phyloP scores from a whole-genome alignment of 2,329 filamentous ascomycete species.

The Didymella pomorum region DNA sequence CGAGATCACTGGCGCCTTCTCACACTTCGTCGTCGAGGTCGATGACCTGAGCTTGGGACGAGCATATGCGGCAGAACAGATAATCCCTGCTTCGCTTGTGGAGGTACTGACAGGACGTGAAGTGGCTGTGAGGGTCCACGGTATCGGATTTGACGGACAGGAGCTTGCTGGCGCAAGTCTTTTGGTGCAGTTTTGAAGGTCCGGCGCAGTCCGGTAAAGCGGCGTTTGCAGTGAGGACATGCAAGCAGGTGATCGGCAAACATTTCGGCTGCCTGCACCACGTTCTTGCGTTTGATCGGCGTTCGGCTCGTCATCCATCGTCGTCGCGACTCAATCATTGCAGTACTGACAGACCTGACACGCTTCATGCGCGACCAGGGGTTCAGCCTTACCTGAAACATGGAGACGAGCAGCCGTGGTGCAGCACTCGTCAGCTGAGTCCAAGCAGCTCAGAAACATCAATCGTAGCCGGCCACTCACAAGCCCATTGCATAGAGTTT shows the following conservation, averaged over 20 bases:
- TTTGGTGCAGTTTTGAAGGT: background rate
- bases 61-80: constrained; percentile 43
- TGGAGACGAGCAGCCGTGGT: constrained; percentile 19
- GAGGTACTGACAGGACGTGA: constrained; percentile 18
- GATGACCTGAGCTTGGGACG: constrained; percentile 33
- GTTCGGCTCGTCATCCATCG: constrained; percentile 1
- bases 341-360: constrained; percentile 23
- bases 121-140: constrained; percentile 28
- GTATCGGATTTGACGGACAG: constrained; percentile 43
- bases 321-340: constrained; percentile 11
- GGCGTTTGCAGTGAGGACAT: background rate
- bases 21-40: constrained; percentile 41
- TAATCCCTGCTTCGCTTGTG: constrained; percentile 27
- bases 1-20: constrained; percentile 45
- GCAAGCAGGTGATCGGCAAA: background rate
- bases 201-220: background rate
- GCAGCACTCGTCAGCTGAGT: constrained; percentile 20
- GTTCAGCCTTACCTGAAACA: constrained; percentile 30
- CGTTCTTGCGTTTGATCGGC: constrained; percentile 9
- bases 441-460: constrained; percentile 18
- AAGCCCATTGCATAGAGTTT: constrained; percentile 13
- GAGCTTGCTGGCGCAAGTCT: constrained; percentile 21
- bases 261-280: background rate
- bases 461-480: constrained; percentile 18
- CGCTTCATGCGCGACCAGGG: constrained; percentile 27